Percentiles rank a stretch among this genome's conserved stretches.
Conservation (phyloP, 192 early-diverging fungal genomes). For the Chytriomyces sp. region DNA sequence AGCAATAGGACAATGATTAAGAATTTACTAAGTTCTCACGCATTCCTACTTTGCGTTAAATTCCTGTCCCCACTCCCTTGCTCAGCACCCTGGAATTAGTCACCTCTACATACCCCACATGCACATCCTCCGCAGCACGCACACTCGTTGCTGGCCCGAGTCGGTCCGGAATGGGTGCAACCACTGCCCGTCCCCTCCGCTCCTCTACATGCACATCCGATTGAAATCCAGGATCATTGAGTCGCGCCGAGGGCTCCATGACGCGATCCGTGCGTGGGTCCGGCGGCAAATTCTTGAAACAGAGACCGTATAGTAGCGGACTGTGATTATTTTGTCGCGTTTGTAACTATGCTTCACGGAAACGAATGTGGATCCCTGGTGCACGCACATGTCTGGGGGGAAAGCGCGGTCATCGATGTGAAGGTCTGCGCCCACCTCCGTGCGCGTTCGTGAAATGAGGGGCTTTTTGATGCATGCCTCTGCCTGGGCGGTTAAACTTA, state of each 20-base stretch:
- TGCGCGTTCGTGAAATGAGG: neutral
- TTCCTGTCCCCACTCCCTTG: neutral
- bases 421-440: slow-evolving; percentile 11
- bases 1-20: no score
- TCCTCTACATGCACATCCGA: neutral
- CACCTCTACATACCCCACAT: slow-evolving; percentile 6
- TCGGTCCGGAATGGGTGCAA: no score
- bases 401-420: slow-evolving; percentile 17
- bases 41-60: no score
- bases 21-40: no score
- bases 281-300: slow-evolving; percentile 20
- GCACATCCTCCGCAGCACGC: neutral
- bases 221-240: neutral
- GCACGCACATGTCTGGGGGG: slow-evolving; percentile 19
- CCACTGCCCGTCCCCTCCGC: neutral
- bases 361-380: neutral
- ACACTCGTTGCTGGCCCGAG: neutral
- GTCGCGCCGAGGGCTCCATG: neutral
- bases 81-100: neutral
- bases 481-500: neutral
- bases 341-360: no score
- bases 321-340: neutral
- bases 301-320: slow-evolving; percentile 19
- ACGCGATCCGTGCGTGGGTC: slow-evolving; percentile 7
- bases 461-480: slow-evolving; percentile 21